Conservation (phyloP, 2,329 filamentous ascomycete genomes). For the Alternaria sp. region DNA sequence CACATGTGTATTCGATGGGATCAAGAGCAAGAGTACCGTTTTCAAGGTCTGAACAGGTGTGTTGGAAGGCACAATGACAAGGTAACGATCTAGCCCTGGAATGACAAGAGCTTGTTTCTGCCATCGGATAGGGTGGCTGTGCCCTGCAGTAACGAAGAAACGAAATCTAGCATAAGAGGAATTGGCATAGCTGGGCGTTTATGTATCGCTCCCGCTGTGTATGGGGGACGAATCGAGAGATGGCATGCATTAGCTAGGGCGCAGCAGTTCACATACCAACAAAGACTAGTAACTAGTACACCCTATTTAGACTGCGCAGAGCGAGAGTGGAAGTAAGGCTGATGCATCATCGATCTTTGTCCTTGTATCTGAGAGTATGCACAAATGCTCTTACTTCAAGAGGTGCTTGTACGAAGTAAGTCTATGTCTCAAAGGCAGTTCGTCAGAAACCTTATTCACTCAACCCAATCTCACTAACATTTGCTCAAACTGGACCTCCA, state of each 20-base stretch:
- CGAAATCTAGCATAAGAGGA: background rate
- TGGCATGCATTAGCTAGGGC: background rate
- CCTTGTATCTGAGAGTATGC: background rate
- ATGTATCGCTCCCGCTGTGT: background rate
- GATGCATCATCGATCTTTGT: background rate
- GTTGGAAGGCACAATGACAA: background rate
- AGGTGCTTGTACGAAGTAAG: no score
- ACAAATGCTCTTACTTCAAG: background rate
- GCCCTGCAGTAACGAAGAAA: background rate
- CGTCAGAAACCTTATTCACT: no score
- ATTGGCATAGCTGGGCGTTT: background rate
- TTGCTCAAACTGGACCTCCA: background rate
- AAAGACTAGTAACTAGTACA: background rate
- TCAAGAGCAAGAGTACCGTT: constrained; percentile 64
- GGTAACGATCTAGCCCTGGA: background rate
- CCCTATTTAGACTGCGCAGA: background rate
- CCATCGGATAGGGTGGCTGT: background rate
- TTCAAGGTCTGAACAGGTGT: constrained; percentile 51
- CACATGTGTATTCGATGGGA: constrained; percentile 69
- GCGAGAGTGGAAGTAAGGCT: background rate
- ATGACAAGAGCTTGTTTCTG: background rate
- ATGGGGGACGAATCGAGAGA: background rate
- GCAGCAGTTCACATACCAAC: background rate
- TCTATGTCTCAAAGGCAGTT: no score
- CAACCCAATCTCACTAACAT: background rate